These are phyloP conservation scores for Angomonas deanei DNA, from an alignment of 208 protist species.

Conservation along the genomic window DNA sequence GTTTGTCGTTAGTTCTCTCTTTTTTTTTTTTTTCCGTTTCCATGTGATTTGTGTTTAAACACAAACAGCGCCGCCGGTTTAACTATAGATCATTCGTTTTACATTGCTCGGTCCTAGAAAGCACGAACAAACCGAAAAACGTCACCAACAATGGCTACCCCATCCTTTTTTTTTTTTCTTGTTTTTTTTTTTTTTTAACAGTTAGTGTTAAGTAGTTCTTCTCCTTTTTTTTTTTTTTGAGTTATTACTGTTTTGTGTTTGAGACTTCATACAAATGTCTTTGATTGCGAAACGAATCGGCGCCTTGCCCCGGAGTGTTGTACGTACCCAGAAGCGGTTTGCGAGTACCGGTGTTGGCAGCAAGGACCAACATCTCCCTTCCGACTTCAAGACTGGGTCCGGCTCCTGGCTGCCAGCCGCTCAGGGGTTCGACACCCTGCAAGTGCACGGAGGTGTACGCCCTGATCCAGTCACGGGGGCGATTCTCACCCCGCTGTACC, in stretches of 20 bases:
- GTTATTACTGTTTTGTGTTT: neutral
- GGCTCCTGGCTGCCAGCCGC: slow-evolving; percentile 61
- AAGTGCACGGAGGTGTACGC: slow-evolving; percentile 76
- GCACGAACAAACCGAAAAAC: too few species aligned
- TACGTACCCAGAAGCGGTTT: neutral
- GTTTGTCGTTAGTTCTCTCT: neutral
- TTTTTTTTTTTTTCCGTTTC: neutral
- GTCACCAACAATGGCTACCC: too few species aligned
- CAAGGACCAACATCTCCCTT: slow-evolving; percentile 60
- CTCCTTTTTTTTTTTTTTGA: slow-evolving; percentile 15
- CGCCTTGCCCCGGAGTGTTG: neutral
- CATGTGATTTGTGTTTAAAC: too few species aligned
- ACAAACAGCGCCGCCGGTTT: too few species aligned
- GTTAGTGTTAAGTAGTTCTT: neutral
- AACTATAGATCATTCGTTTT: too few species aligned
- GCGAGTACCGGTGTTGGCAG: neutral
- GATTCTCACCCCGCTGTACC: slow-evolving; percentile 86
- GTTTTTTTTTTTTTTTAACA: neutral
- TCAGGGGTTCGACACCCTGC: slow-evolving; percentile 78
- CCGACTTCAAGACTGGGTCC: slow-evolving; percentile 49
- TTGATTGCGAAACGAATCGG: neutral
- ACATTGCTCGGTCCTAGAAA: too few species aligned
- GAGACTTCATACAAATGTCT: neutral
- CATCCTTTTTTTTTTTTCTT: too few species aligned
- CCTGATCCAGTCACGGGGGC: slow-evolving; percentile 85